Conservation (phyloP, 2,329 filamentous ascomycete species). For the Scedosporium dehoogii region DNA sequence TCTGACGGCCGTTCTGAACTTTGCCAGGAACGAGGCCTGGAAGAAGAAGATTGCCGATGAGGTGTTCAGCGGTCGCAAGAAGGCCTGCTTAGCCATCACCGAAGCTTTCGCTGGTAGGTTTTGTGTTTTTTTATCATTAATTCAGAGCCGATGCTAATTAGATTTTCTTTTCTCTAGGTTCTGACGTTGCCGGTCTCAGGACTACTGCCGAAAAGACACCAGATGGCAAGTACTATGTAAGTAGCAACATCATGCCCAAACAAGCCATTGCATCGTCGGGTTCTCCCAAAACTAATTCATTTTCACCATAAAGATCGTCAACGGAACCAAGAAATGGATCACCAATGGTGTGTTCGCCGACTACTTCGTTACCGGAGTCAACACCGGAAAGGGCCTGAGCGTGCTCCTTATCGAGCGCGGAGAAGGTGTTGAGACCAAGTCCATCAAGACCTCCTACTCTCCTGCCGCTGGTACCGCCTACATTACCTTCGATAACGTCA, state of each 20-base stretch:
- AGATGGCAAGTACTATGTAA: conserved; percentile 62
- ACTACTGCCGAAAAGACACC: conserved; percentile 70
- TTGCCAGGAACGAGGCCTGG: conserved; percentile 56
- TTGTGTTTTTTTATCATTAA: background rate
- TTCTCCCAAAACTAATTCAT: background rate
- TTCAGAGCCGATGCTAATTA: background rate
- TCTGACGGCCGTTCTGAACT: conserved; percentile 71
- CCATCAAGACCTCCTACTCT: conserved; percentile 76
- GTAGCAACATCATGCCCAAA: conserved; percentile 12
- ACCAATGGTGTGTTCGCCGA: conserved; percentile 72
- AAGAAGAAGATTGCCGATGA: conserved; percentile 60
- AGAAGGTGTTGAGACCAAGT: conserved; percentile 65
- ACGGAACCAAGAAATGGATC: conserved; percentile 78
- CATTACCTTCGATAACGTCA: conserved; percentile 78
- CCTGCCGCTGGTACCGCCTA: conserved; percentile 68
- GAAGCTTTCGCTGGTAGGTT: conserved; percentile 75
- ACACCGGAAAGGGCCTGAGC: conserved; percentile 68
- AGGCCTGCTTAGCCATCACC: conserved; percentile 79
- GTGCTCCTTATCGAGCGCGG: conserved; percentile 66
- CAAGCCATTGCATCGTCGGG: background rate
- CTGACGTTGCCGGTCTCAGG: conserved; percentile 67
- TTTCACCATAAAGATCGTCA: conserved; percentile 34
- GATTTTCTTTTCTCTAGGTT: conserved; percentile 9
- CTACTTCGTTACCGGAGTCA: conserved; percentile 75
- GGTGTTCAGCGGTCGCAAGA: conserved; percentile 71